Conservation (phyloP, 495 filamentous ascomycete species). For the Annulohypoxylon moriforme region DNA sequence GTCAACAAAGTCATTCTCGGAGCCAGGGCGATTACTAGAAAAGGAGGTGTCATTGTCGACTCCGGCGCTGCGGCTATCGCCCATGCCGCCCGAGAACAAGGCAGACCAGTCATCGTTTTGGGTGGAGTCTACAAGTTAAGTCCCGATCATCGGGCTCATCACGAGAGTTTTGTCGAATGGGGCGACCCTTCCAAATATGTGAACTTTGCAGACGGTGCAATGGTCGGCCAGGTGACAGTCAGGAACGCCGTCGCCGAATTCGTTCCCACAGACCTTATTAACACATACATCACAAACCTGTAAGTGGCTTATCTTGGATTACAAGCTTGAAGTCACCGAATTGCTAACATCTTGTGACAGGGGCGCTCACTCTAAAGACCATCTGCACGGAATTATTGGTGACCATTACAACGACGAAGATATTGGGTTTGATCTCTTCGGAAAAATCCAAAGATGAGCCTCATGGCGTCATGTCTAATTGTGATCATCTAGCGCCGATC, state of each 20-base stretch:
- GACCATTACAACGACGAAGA: conserved; percentile 90
- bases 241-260: conserved; percentile 86
- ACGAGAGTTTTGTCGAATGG: conserved; percentile 80
- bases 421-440: conserved; percentile 67
- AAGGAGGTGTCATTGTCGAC: conserved; percentile 84
- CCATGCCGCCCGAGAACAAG: conserved; percentile 80
- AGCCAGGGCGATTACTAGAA: conserved; percentile 85
- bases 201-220: conserved; percentile 75
- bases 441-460: conserved; percentile 42
- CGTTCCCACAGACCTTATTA: conserved; percentile 81
- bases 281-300: conserved; percentile 94
- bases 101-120: conserved; percentile 84
- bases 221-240: conserved; percentile 80
- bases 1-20: conserved; percentile 94
- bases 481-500: conserved; percentile 14
- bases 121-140: conserved; percentile 90
- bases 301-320: conserved; percentile 59
- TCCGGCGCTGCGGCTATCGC: conserved; percentile 83
- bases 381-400: conserved; percentile 81
- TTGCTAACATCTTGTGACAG: conserved; percentile 58
- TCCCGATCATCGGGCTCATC: conserved; percentile 84
- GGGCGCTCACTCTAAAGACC: conserved; percentile 82
- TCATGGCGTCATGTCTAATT: conserved; percentile 23
- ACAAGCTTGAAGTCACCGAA: background rate
- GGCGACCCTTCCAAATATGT: conserved; percentile 81